These are phyloP conservation scores for Dichotomocladium elegans DNA, from an alignment of 371 early-diverging fungal genomes.

Conservation along the genomic window DNA sequence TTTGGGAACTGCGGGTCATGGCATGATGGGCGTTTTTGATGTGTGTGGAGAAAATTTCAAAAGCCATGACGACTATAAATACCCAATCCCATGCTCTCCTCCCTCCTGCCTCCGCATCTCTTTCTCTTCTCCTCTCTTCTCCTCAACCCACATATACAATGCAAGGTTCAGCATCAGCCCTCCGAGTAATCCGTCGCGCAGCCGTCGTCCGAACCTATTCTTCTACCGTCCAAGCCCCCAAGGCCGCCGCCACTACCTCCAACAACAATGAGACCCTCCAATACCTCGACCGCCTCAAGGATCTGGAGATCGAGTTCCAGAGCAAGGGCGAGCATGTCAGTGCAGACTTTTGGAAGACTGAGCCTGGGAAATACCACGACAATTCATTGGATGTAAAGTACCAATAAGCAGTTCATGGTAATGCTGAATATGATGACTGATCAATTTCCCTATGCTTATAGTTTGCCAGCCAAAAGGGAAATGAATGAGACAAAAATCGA, in stretches of 20 bases:
- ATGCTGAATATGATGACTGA: too few species aligned
- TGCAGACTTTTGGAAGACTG: slow-evolving; percentile 16
- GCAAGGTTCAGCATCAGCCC: neutral
- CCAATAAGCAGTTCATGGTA: too few species aligned
- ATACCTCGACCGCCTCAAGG: slow-evolving; percentile 13
- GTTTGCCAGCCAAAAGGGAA: too few species aligned
- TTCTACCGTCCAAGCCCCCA: slow-evolving; percentile 4
- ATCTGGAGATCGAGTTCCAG: slow-evolving; percentile 14
- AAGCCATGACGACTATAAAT: neutral
- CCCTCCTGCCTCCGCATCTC: neutral
- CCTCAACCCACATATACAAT: neutral
- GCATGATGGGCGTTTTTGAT: neutral
- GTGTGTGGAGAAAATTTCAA: neutral
- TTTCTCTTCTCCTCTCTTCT: neutral
- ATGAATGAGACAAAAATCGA: too few species aligned
- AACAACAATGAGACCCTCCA: slow-evolving; percentile 10
- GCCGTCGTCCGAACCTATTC: slow-evolving; percentile 1
- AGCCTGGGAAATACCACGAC: slow-evolving; percentile 7
- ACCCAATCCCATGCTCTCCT: neutral
- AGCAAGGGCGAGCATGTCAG: slow-evolving; percentile 11
- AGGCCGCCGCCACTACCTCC: neutral
- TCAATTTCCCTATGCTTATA: too few species aligned
- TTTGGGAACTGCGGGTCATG: too few species aligned
- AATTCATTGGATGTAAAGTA: slow-evolving; percentile 3
- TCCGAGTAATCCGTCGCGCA: neutral